These are phyloP conservation scores for Leccinellum rugosiceps DNA, from an alignment of 768 basidiomycete genomes.

Conservation along the genomic window DNA sequence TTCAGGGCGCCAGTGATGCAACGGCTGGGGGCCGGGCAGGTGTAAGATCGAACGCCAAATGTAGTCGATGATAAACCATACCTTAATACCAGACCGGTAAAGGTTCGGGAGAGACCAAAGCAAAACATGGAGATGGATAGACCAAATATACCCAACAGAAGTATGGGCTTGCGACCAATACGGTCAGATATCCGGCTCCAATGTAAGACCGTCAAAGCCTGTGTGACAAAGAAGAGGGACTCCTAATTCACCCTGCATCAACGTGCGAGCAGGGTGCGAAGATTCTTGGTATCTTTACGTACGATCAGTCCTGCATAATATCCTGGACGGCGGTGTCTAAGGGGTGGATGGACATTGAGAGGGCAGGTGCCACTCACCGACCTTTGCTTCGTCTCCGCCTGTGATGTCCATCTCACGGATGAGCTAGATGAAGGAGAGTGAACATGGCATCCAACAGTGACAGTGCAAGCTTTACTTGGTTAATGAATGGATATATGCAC, in stretches of 20 bases:
- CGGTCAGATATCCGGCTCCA: conserved; percentile 48
- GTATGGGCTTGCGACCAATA: conserved; percentile 48
- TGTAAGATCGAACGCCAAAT: conserved; percentile 3
- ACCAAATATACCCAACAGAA: conserved; percentile 39
- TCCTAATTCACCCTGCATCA: conserved; percentile 29
- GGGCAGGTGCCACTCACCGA: conserved; percentile 19
- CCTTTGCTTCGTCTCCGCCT: conserved; percentile 40
- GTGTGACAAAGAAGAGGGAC: conserved; percentile 45
- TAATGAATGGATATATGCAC: conserved; percentile 51
- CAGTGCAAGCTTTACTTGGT: conserved; percentile 33
- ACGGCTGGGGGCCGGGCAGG: conserved; percentile 33
- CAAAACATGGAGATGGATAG: conserved; percentile 51
- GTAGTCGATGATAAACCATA: conserved; percentile 21
- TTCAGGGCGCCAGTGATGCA: conserved; percentile 67
- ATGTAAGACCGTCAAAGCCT: conserved; percentile 44
- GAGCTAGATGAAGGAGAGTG: conserved; percentile 30
- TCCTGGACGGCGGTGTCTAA: conserved; percentile 20
- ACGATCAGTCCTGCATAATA: conserved; percentile 52
- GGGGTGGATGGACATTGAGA: not conserved
- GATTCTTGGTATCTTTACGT: conserved; percentile 16
- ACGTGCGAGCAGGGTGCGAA: not conserved
- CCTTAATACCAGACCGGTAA: conserved; percentile 56
- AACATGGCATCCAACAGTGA: not conserved
- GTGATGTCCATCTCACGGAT: conserved; percentile 41
- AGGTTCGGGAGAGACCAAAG: conserved; percentile 63